Evolutionary conservation across 768 basidiomycete species (phyloP).

Genomic region (Gelatoporia subvermispora): DNA sequence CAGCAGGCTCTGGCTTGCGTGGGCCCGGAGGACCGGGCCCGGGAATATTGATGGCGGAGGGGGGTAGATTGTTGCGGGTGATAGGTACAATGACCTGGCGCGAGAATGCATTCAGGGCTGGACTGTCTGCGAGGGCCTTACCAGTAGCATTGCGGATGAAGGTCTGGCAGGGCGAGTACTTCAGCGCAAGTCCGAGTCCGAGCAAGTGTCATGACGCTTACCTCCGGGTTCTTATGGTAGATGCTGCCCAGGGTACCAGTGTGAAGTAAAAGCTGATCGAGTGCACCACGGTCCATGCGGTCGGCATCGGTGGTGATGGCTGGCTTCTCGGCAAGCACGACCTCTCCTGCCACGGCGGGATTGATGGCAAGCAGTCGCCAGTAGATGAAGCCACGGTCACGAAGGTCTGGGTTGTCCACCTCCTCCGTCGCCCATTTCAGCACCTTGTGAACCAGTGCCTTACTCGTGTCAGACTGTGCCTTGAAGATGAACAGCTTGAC

Average conservation of each 20-base stretch:
- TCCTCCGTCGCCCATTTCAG: conserved; percentile 97
- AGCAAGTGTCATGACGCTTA: conserved; percentile 19
- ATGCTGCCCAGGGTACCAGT: conserved; percentile 93
- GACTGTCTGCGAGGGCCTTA: conserved; percentile 79
- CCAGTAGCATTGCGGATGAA: conserved; percentile 90
- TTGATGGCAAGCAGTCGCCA: conserved; percentile 96
- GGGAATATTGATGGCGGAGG: conserved; percentile 41
- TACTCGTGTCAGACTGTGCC: conserved; percentile 73
- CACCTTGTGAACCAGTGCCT: conserved; percentile 89
- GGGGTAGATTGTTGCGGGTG: conserved; percentile 43
- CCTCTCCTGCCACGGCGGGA: conserved; percentile 79
- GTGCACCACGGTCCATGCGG: conserved; percentile 91
- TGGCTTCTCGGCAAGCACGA: conserved; percentile 91
- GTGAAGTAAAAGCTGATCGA: conserved; percentile 91
- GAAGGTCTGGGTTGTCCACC: conserved; percentile 94
- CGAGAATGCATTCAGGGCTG: conserved; percentile 82
- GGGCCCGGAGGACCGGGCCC: conserved; percentile 64
- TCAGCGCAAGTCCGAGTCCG: neutral
- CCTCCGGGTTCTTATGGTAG: conserved; percentile 97
- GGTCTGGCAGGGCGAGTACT: conserved; percentile 44
- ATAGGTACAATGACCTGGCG: conserved; percentile 65
- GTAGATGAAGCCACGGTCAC: conserved; percentile 98
- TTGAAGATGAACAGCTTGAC: conserved; percentile 97
- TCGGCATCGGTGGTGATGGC: conserved; percentile 98
- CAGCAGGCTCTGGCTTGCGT: conserved; percentile 17